phyloP scores from a whole-genome alignment of 2,329 filamentous ascomycete species.

The Nemania sp. region DNA sequence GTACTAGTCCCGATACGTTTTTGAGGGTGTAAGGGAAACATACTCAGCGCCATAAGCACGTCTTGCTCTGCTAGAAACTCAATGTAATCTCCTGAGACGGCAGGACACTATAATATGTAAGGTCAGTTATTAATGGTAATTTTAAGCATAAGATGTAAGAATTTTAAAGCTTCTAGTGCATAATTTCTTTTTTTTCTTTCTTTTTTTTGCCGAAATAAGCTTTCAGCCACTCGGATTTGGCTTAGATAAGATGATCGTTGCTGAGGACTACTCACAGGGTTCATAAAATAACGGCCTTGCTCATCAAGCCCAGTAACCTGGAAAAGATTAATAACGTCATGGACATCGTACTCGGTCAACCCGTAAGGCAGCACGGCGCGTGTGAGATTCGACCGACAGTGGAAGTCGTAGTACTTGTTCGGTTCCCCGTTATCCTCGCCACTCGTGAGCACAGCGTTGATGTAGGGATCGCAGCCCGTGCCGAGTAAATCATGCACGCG shows the following conservation, averaged over 20 bases:
- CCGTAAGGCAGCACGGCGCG: conserved; percentile 77
- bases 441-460: conserved; percentile 74
- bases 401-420: conserved; percentile 72
- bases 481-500: conserved; percentile 83
- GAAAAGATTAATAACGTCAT: conserved; percentile 89
- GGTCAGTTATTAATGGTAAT: background rate
- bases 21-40: conserved; percentile 38
- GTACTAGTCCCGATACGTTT: background rate
- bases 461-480: conserved; percentile 87
- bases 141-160: background rate
- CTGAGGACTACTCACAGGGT: conserved; percentile 52
- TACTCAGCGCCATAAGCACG: conserved; percentile 70
- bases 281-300: conserved; percentile 82
- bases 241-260: background rate
- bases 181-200: no score
- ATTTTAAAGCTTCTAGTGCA: background rate
- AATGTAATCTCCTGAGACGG: conserved; percentile 68
- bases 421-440: conserved; percentile 22
- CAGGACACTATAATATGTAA: conserved; percentile 57
- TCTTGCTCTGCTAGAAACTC: conserved; percentile 87
- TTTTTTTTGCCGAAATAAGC: background rate
- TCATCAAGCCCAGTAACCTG: conserved; percentile 84
- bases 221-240: background rate
- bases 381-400: conserved; percentile 85
- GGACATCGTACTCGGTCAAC: conserved; percentile 78